Percentiles rank a stretch among this genome's conserved stretches.
phyloP scores from a whole-genome alignment of 1,284 basidiomycete species.

The Phellopilus nigrolimitatus region DNA sequence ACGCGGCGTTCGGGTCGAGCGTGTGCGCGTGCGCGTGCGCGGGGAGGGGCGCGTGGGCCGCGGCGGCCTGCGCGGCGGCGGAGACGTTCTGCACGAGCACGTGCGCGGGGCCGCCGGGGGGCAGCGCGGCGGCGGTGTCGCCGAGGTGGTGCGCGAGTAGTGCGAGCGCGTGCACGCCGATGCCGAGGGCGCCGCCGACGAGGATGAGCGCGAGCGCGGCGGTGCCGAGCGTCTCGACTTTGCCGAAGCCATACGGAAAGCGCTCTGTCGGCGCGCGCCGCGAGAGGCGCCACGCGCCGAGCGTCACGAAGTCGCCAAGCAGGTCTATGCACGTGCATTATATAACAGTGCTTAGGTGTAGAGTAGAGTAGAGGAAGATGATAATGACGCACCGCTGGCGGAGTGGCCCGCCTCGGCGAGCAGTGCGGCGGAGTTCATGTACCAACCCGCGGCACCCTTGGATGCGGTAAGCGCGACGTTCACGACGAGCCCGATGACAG shows the following conservation, averaged over 20 bases:
- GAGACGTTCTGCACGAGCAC: conserved; percentile 53
- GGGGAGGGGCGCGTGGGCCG: conserved; percentile 53
- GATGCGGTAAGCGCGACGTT: conserved; percentile 80
- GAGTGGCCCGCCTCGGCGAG: conserved; percentile 96
- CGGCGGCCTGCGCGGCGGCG: conserved; percentile 32
- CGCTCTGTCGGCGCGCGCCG: conserved; percentile 69
- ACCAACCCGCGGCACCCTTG: conserved; percentile 86
- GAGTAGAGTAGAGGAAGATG: conserved; percentile 19
- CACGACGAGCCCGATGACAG: conserved; percentile 79
- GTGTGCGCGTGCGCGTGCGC: conserved; percentile 36
- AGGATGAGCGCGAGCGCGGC: conserved; percentile 80
- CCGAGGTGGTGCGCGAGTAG: conserved; percentile 67
- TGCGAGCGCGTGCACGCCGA: conserved; percentile 89
- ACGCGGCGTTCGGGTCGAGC: conserved; percentile 95
- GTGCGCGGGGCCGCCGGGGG: conserved; percentile 57
- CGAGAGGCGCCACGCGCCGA: conserved; percentile 89
- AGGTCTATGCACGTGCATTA: conserved; percentile 48
- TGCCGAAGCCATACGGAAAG: conserved; percentile 89
- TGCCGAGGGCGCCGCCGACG: conserved; percentile 84
- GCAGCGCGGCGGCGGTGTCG: conserved; percentile 50
- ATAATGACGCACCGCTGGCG: conserved; percentile 62
- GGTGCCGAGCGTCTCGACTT: conserved; percentile 92
- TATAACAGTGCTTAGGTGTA: conserved; percentile 12
- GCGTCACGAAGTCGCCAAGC: conserved; percentile 87
- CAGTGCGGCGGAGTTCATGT: conserved; percentile 85